phyloP scores from a whole-genome alignment of 2,329 filamentous ascomycete species.

The Pseudocercospora eumusae region DNA sequence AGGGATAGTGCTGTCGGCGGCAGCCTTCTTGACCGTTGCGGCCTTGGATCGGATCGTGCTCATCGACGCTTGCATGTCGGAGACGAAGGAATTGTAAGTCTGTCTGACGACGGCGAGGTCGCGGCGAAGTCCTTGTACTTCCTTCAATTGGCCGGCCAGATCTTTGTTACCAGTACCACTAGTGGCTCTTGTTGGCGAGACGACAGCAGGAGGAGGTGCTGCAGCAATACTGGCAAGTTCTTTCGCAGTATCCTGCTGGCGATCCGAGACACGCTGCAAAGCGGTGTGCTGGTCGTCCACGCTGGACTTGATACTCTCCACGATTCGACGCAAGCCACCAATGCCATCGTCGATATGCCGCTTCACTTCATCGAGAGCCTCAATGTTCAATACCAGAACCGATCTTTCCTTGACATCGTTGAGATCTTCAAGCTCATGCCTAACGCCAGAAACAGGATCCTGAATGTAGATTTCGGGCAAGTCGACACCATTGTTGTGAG shows the following conservation, averaged over 20 bases:
- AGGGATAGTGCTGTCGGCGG: conserved; percentile 69
- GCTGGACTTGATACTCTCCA: conserved; percentile 83
- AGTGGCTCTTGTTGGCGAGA: conserved; percentile 35
- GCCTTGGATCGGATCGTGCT: conserved; percentile 78
- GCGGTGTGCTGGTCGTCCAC: conserved; percentile 80
- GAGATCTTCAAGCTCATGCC: conserved; percentile 92
- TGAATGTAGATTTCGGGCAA: conserved; percentile 97
- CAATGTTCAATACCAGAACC: conserved; percentile 91
- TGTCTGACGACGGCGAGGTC: conserved; percentile 91
- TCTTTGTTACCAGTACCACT: conserved; percentile 35
- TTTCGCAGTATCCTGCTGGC: conserved; percentile 84
- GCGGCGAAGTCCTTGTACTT: conserved; percentile 78
- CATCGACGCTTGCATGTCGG: conserved; percentile 88
- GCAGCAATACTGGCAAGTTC: conserved; percentile 72
- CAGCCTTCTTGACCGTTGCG: conserved; percentile 72
- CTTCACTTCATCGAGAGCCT: conserved; percentile 93
- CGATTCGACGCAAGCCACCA: conserved; percentile 72
- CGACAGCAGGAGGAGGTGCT: conserved; percentile 46
- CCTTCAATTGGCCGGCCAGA: conserved; percentile 66
- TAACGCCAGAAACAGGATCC: conserved; percentile 91
- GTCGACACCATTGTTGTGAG: conserved; percentile 87
- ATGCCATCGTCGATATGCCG: conserved; percentile 92
- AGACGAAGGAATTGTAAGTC: conserved; percentile 87
- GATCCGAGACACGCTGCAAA: conserved; percentile 83
- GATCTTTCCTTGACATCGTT: conserved; percentile 91